Evolutionary conservation across 306 rosid species (phyloP).

Genomic region (Abrus precatorius): DNA sequence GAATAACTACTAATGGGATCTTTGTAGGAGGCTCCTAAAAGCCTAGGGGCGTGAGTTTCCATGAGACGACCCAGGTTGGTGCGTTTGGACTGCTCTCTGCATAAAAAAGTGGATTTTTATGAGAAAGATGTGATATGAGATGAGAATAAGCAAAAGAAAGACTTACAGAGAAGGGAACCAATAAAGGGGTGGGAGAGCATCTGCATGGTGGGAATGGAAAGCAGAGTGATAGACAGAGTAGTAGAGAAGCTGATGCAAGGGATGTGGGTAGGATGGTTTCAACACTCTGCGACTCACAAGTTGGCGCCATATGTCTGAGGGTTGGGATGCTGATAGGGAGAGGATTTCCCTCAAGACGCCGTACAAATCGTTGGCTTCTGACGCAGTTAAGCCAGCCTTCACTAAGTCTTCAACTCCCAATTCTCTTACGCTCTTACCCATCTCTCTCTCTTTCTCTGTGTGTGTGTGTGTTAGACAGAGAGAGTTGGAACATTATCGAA

Average conservation of each 20-base stretch:
- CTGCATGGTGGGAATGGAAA: conserved; percentile 7
- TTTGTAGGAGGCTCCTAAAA: conserved; percentile 70
- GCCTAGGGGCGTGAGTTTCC: conserved; percentile 70
- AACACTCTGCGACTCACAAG: conserved; percentile 65
- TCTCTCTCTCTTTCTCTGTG: background rate
- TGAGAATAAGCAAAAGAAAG: background rate
- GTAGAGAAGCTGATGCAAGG: conserved; percentile 69
- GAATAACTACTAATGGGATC: conserved; percentile 81
- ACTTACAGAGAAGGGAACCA: conserved; percentile 87
- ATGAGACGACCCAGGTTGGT: conserved; percentile 79
- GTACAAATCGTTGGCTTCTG: conserved; percentile 61
- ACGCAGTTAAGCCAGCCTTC: conserved; percentile 57
- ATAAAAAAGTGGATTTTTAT: no score
- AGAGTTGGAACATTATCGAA: no score
- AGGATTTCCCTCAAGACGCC: conserved; percentile 42
- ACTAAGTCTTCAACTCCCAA: conserved; percentile 62
- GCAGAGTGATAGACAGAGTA: conserved; percentile 57
- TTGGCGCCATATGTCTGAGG: conserved; percentile 63
- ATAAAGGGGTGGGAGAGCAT: conserved; percentile 63
- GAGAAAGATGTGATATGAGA: no score
- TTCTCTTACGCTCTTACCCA: conserved; percentile 60
- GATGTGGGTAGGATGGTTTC: conserved; percentile 71
- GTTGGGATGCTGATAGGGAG: conserved; percentile 41
- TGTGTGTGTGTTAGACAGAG: background rate
- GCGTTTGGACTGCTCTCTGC: conserved; percentile 58